Evolutionary conservation across 75 land plant species (phyloP), one percentile per base, ranked within the genome.

Genomic region (Pinus albicaulis): DNA sequence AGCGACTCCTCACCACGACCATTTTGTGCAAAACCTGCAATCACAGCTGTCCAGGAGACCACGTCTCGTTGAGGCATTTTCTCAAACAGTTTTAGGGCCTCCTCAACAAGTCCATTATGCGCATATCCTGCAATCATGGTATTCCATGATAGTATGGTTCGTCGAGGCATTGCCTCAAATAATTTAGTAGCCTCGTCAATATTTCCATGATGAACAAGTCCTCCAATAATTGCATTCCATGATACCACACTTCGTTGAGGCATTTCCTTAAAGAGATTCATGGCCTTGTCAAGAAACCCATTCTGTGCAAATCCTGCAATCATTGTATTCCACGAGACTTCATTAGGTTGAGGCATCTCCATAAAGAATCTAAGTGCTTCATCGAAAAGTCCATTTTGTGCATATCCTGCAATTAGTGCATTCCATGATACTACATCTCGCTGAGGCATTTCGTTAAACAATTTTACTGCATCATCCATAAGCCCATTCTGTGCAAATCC

Each of bases 401-500:
- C 78, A 72, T 83, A 81, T 52, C 80, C 83, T 19, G 80, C 70
- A 15, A 90, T 70, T 57, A 83, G 53, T 17, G 65, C 76, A 28
- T 82, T 88, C 90, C 92, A 90, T 3, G 90, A 80, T 15, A 88
- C 82, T 4, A 90, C 81, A 59, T 88, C 86, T 73, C 80, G 80
- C 17, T 79, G 75, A 20, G 79, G 78, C 84, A 87, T 87, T 58
- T 66, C 4, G 13, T 84, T 48, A 69, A 87, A 84, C 44, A 84
- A 25, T 22, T 53, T 77, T 24, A 79, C 36, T 1, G 65, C 86
- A 34, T 84, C 89, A 4, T 56, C 16, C 19, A n/a, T 17, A 73
- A 78, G 52, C 24, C 84, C 89, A 74, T 69, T 62, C 53, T 81
- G 76, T 5, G 75, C 71, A 74, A 80, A 84, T 56, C 89, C 76